A percentile compares a stretch with the other conserved stretches of the same genome.
Conservation (phyloP, 2,329 filamentous ascomycete species). For the Colletotrichum sp. region DNA sequence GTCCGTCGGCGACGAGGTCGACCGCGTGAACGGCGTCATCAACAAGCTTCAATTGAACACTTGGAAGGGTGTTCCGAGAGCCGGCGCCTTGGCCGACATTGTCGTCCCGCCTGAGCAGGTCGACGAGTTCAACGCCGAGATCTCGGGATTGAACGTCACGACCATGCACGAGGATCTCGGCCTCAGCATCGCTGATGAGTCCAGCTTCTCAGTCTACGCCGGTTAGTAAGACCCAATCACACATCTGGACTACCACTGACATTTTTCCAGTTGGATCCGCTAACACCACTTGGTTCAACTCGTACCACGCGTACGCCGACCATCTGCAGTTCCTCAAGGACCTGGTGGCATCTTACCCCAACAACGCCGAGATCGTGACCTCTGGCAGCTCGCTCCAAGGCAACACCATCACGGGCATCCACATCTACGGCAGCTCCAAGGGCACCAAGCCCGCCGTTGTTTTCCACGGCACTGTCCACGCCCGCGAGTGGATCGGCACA, state of each 20-base stretch:
- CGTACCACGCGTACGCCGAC: conserved; percentile 50
- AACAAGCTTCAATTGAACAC: conserved; percentile 37
- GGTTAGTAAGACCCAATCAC: not conserved
- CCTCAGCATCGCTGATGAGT: conserved; percentile 40
- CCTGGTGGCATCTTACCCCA: conserved; percentile 39
- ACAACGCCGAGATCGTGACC: conserved; percentile 45
- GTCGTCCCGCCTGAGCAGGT: conserved; percentile 41
- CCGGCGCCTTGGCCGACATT: conserved; percentile 42
- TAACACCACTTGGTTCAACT: conserved; percentile 45
- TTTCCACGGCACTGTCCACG: conserved; percentile 55
- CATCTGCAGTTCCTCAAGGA: conserved; percentile 46
- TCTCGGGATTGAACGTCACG: conserved; percentile 33
- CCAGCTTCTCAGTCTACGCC: conserved; percentile 32
- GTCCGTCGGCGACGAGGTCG: conserved; percentile 36
- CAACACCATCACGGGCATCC: conserved; percentile 60
- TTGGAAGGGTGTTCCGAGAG: conserved; percentile 41
- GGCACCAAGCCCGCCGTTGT: conserved; percentile 49
- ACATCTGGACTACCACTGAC: not conserved
- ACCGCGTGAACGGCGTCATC: conserved; percentile 37
- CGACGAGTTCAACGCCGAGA: conserved; percentile 35
- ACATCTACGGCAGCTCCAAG: conserved; percentile 46
- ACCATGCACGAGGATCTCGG: conserved; percentile 47
- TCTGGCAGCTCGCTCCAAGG: conserved; percentile 46
- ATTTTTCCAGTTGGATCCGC: conserved; percentile 7
- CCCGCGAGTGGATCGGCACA: conserved; percentile 55